Percentiles rank a stretch among this genome's conserved stretches.
phyloP scores from a whole-genome alignment of 495 filamentous ascomycete genomes.

The Cercophora sp. region DNA sequence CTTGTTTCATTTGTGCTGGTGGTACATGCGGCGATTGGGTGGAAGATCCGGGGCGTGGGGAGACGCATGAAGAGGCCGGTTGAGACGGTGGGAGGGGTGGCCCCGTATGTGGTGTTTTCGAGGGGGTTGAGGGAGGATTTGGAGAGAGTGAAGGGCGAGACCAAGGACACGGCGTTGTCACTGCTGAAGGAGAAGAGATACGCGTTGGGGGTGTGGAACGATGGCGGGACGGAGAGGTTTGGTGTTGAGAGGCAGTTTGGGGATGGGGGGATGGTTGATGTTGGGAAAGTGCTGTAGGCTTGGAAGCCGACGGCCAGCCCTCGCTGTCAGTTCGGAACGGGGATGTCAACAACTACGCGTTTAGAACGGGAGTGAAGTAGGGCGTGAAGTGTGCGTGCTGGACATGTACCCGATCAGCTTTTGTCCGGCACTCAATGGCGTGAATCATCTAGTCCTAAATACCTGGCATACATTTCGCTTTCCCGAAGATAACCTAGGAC shows the following conservation, averaged over 20 bases:
- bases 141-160: neutral
- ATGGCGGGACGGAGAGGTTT: neutral
- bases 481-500: no score
- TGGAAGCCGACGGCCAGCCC: no score
- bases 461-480: no score
- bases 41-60: neutral
- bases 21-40: neutral
- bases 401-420: no score
- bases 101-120: slow-evolving; percentile 2
- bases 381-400: no score
- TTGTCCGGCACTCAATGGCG: no score
- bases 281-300: no score
- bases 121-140: slow-evolving; percentile 3
- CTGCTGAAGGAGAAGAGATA: neutral
- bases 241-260: slow-evolving; percentile 9
- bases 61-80: slow-evolving; percentile 4
- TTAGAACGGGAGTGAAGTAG: no score
- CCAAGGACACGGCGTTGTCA: neutral
- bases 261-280: neutral
- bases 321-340: no score
- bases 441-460: no score
- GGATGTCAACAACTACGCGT: no score
- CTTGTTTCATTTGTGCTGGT: neutral
- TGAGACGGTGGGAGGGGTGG: slow-evolving; percentile 4
- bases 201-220: neutral